Evolutionary conservation across 306 rosid genomes (phyloP).

Genomic region (Crotalaria pallida): DNA sequence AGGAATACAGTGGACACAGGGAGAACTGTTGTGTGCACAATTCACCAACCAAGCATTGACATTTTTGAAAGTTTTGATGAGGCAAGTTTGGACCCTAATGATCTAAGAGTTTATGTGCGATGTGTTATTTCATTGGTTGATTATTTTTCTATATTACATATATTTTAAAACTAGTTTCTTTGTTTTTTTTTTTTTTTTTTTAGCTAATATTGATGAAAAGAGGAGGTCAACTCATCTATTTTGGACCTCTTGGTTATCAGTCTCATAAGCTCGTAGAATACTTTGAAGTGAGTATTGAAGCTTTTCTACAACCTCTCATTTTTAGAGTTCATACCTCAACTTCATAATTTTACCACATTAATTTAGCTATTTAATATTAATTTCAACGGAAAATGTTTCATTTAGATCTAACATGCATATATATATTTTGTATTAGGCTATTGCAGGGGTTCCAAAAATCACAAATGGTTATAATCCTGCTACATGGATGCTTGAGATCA

Average conservation of each 20-base stretch:
- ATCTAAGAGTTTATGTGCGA: neutral
- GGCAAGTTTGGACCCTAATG: neutral
- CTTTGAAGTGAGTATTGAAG: neutral
- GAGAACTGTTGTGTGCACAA: neutral
- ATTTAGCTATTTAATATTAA: neutral
- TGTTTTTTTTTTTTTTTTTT: neutral
- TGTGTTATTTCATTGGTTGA: neutral
- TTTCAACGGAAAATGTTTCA: neutral
- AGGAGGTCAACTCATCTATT: conserved; percentile 32
- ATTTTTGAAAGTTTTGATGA: conserved; percentile 9
- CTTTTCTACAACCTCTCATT: neutral
- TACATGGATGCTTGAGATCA: conserved; percentile 76
- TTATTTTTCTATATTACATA: neutral
- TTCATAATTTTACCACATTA: neutral
- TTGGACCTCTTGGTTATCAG: conserved; percentile 30
- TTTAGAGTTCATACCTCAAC: neutral
- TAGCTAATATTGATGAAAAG: conserved; percentile 30
- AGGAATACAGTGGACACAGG: neutral
- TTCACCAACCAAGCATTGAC: conserved; percentile 11
- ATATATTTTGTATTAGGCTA: conserved; percentile 19
- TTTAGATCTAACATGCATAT: neutral
- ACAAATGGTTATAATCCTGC: conserved; percentile 68
- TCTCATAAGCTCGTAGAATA: conserved; percentile 12
- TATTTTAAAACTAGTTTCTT: neutral
- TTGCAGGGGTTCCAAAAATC: conserved; percentile 54